These are phyloP conservation scores for Annulohypoxylon maeteangense DNA, from an alignment of 495 filamentous ascomycete species.

Conservation along the genomic window DNA sequence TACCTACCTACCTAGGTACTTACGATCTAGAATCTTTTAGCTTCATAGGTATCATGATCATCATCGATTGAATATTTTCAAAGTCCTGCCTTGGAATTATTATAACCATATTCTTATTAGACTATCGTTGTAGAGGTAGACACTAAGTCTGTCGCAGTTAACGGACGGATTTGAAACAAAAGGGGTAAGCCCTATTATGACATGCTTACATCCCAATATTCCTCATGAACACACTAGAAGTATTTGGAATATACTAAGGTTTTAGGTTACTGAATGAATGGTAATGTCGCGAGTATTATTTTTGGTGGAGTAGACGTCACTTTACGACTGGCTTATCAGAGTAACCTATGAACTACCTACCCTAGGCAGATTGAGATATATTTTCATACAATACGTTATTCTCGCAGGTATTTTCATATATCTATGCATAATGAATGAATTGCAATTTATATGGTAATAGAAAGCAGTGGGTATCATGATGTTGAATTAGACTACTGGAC, in stretches of 20 bases:
- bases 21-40: background rate
- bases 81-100: background rate
- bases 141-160: background rate
- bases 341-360: background rate
- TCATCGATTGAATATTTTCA: background rate
- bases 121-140: background rate
- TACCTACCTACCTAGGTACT: background rate
- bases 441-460: background rate
- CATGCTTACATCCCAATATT: background rate
- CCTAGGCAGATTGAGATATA: no score
- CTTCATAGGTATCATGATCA: background rate
- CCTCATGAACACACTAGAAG: background rate
- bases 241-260: background rate
- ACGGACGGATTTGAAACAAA: background rate
- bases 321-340: background rate
- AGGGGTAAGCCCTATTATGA: background rate
- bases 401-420: background rate
- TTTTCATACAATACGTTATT: no score
- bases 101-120: background rate
- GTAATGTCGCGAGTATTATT: background rate
- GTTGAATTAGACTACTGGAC: slow-evolving; percentile 4
- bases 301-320: background rate
- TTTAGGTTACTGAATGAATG: background rate
- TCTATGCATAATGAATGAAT: background rate
- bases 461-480: background rate